Evolutionary conservation across 108 stramenopile species (phyloP).

Genomic region (Conticribra guillardii): DNA sequence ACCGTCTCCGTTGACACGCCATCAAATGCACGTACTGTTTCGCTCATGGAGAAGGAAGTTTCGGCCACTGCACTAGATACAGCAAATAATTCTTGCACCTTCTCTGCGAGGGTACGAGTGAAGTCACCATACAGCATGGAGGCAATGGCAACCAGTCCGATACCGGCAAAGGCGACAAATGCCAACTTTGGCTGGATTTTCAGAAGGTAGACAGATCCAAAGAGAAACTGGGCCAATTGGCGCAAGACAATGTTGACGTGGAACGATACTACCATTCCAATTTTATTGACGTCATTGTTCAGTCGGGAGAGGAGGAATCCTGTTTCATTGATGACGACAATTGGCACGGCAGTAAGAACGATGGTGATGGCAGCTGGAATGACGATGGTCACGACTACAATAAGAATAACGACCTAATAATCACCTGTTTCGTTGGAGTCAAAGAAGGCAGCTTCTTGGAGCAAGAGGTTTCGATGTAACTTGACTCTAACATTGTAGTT

Average conservation of each 20-base stretch:
- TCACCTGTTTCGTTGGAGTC: slow-evolving; percentile 84
- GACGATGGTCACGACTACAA: too few relatives aligned
- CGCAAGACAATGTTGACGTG: slow-evolving; percentile 86
- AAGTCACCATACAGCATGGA: slow-evolving; percentile 80
- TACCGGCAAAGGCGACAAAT: slow-evolving; percentile 71
- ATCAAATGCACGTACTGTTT: slow-evolving; percentile 85
- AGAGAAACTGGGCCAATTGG: slow-evolving; percentile 79
- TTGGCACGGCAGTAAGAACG: too few relatives aligned
- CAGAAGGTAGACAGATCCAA: slow-evolving; percentile 73
- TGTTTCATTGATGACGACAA: too few relatives aligned
- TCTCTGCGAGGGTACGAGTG: slow-evolving; percentile 67
- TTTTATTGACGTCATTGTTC: slow-evolving; percentile 90
- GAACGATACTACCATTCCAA: slow-evolving; percentile 82
- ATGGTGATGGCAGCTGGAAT: too few relatives aligned
- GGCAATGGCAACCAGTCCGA: slow-evolving; percentile 65
- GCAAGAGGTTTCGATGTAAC: slow-evolving; percentile 80
- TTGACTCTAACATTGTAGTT: slow-evolving; percentile 89
- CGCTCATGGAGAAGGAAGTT: slow-evolving; percentile 85
- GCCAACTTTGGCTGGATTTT: slow-evolving; percentile 70
- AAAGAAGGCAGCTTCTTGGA: slow-evolving; percentile 91
- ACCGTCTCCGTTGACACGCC: slow-evolving; percentile 65
- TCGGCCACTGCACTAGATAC: slow-evolving; percentile 83
- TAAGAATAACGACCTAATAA: too few relatives aligned
- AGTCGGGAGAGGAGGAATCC: slow-evolving; percentile 83
- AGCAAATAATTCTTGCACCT: slow-evolving; percentile 81